These are phyloP conservation scores for Russula lepida DNA, from an alignment of 768 basidiomycete genomes.

Conservation along the genomic window DNA sequence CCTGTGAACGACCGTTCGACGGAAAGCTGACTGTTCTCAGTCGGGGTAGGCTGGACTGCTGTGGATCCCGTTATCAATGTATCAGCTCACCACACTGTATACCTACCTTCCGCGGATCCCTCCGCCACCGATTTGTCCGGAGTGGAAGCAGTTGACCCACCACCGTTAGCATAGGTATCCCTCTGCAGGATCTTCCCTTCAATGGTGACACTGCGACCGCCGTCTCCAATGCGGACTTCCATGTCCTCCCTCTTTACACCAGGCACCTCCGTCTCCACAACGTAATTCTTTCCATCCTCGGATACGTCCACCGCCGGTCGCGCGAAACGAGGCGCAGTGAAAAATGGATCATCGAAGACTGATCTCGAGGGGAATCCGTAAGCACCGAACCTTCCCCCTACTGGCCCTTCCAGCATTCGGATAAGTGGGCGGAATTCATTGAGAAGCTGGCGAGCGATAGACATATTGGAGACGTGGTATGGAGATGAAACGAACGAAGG, in stretches of 20 bases:
- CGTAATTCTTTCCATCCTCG: conserved; percentile 55
- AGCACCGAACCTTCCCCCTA: conserved; percentile 33
- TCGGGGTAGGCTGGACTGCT: conserved; percentile 12
- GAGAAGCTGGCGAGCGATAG: conserved; percentile 53
- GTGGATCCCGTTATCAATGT: conserved; percentile 11
- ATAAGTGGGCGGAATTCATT: conserved; percentile 70
- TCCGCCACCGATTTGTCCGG: not conserved
- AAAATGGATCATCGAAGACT: conserved; percentile 45
- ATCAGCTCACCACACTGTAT: conserved; percentile 18
- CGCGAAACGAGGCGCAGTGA: conserved; percentile 26
- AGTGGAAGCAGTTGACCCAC: not conserved
- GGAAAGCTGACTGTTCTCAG: conserved; percentile 35
- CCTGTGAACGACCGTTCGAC: conserved; percentile 53
- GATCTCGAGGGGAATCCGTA: conserved; percentile 30
- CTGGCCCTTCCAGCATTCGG: conserved; percentile 67
- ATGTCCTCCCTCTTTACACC: conserved; percentile 73
- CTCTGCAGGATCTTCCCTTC: conserved; percentile 44
- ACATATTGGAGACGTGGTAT: conserved; percentile 47
- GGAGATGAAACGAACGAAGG: no score
- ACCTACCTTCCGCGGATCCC: not conserved
- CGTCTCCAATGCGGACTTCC: conserved; percentile 60
- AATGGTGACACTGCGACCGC: conserved; percentile 62
- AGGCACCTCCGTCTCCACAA: conserved; percentile 71
- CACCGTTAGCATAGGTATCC: not conserved
- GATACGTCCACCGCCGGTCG: conserved; percentile 60